Evolutionary conservation across 495 filamentous ascomycete genomes (phyloP).

Genomic region (Recurvomyces mirabilis): DNA sequence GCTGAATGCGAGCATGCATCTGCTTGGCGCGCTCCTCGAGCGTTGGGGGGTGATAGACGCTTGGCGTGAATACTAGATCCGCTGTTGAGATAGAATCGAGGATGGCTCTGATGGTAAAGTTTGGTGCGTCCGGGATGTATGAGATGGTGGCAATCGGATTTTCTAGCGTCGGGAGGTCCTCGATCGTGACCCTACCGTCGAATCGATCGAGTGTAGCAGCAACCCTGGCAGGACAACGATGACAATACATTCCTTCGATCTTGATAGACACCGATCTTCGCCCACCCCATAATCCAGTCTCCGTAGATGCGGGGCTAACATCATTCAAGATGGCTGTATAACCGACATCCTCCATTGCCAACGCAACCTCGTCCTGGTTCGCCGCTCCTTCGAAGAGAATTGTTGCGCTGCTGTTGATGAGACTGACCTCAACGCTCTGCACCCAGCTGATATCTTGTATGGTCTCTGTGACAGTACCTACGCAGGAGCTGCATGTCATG

Average conservation of each 20-base stretch:
- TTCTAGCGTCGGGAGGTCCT: slow-evolving; percentile 38
- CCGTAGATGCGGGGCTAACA: slow-evolving; percentile 25
- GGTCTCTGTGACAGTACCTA: slow-evolving; percentile 50
- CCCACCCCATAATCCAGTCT: slow-evolving; percentile 13
- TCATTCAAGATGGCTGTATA: slow-evolving; percentile 57
- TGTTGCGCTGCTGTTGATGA: slow-evolving; percentile 52
- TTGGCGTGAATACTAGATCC: slow-evolving; percentile 52
- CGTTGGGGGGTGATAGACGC: slow-evolving; percentile 68
- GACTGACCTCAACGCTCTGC: slow-evolving; percentile 52
- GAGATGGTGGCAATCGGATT: slow-evolving; percentile 58
- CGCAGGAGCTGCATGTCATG: slow-evolving; percentile 77
- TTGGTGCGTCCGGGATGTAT: slow-evolving; percentile 57
- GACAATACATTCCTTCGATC: slow-evolving; percentile 80
- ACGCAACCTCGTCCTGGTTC: slow-evolving; percentile 47
- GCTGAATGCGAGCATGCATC: slow-evolving; percentile 32
- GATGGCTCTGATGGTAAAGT: slow-evolving; percentile 67
- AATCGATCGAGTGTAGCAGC: slow-evolving; percentile 37
- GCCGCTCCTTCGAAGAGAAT: slow-evolving; percentile 30
- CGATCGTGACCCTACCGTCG: slow-evolving; percentile 41
- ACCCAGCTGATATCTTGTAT: slow-evolving; percentile 55
- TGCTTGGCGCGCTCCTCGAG: slow-evolving; percentile 72
- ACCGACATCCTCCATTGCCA: slow-evolving; percentile 68
- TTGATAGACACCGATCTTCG: slow-evolving; percentile 50
- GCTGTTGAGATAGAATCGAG: slow-evolving; percentile 51
- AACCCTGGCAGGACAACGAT: slow-evolving; percentile 63